phyloP scores from a whole-genome alignment of 177 flowering plant species.

The Vitis hybrid region DNA sequence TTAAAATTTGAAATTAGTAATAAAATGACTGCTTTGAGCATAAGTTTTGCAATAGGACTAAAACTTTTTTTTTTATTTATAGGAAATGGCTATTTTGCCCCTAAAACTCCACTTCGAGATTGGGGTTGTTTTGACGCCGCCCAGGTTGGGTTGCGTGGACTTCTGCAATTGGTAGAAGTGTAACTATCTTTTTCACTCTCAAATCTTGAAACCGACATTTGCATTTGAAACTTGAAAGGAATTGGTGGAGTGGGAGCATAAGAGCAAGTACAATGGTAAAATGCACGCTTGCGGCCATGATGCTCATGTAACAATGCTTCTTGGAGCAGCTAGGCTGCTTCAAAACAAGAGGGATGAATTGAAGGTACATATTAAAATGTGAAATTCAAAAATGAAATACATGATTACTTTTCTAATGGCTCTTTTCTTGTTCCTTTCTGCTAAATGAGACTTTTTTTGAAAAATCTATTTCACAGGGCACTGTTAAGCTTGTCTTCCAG shows the following conservation, averaged over 20 bases:
- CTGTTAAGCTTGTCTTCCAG: slow-evolving; percentile 62
- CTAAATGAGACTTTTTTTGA: too few relatives aligned
- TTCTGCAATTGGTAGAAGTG: too few relatives aligned
- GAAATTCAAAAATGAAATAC: background rate
- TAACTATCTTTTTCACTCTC: too few relatives aligned
- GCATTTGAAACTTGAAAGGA: slow-evolving; percentile 20
- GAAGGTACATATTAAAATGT: slow-evolving; percentile 24
- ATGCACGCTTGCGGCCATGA: slow-evolving; percentile 73
- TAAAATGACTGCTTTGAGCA: too few relatives aligned
- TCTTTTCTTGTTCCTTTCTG: background rate
- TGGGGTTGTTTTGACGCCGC: too few relatives aligned
- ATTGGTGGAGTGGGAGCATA: slow-evolving; percentile 51
- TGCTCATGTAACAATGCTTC: slow-evolving; percentile 55
- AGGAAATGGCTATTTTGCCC: too few relatives aligned
- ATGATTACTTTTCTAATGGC: background rate
- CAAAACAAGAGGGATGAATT: slow-evolving; percentile 30
- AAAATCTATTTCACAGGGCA: slow-evolving; percentile 30
- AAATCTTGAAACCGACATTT: background rate
- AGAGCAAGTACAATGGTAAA: slow-evolving; percentile 46
- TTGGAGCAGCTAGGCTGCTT: slow-evolving; percentile 63
- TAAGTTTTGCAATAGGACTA: too few relatives aligned
- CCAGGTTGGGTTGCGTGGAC: too few relatives aligned
- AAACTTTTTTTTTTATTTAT: too few relatives aligned
- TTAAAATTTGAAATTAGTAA: too few relatives aligned
- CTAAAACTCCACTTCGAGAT: too few relatives aligned